Base-by-base conservation (phyloP, 2,329 filamentous ascomycete species). In the Scedosporium apiospermum region DNA sequence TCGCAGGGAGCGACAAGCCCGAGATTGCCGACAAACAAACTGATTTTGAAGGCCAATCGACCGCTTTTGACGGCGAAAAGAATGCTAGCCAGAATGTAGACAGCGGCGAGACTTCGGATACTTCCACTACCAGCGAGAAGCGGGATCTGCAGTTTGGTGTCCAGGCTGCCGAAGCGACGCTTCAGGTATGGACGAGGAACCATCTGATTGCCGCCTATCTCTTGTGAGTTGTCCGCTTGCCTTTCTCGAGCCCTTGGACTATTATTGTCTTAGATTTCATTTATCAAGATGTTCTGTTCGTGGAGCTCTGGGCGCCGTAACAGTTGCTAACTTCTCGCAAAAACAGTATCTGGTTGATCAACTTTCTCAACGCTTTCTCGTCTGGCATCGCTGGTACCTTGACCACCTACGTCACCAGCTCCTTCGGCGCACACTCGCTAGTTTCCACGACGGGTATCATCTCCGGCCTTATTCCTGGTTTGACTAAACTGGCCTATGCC, bases 401-500 rank as follows among this genome's bases (percentile, higher is more conserved):
- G 51, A 74, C 71, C 3, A 76, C 79, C 23, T 83, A 77, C 65
- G 77, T 81, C 44, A 82, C 81, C 38, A 80, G 78, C 66, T 69
- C 70, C 49, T 87, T 85, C 67, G 65, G 72, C 16, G 68, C 72
- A n/a, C 84, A 86, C 68, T 84, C 82, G 0, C 73, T 86, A 30
- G 76, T 82, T 1, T 76, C 80, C 1, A 77, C 82, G 2, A 80
- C 82, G 16, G 73, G 75, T 58, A 81, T 87, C 64, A 76, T 87
- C 18, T 74, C 82, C 9, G 78, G 74, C 64, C 73, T 84, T 41
- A 81, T 87, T 57, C 75, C 76, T 68, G 87, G 84, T 46, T 78
- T 88, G n/a, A 78, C 82, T 63, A 87, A 87, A 69, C 79, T 88
- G 9, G 83, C 86, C 1, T 79, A 87, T 66, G 86, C 87, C 61